phyloP scores from a whole-genome alignment of 2,329 filamentous ascomycete genomes.

The Fusarium sp. region DNA sequence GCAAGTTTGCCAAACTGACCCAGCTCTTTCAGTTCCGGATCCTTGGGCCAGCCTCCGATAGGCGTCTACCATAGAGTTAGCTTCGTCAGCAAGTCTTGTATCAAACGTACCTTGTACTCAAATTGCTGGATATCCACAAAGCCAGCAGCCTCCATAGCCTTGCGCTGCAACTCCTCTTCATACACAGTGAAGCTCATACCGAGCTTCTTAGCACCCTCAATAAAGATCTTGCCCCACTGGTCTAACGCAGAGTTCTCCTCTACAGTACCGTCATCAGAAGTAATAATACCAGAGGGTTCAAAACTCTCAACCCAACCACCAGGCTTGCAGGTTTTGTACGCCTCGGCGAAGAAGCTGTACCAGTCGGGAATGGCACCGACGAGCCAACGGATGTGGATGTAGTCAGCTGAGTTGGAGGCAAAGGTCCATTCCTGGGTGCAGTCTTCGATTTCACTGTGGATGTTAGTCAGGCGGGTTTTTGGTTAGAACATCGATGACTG shows the following conservation, averaged over 20 bases:
- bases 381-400: slow-evolving; percentile 20
- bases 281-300: slow-evolving; percentile 8
- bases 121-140: slow-evolving; percentile 15
- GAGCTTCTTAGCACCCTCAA: slow-evolving; percentile 16
- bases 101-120: slow-evolving; percentile 9
- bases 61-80: background rate
- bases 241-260: slow-evolving; percentile 15
- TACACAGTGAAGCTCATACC: background rate
- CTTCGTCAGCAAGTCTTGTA: fast-evolving
- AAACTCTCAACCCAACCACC: slow-evolving; percentile 17
- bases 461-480: fast-evolving
- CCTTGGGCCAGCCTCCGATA: slow-evolving; percentile 15
- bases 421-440: slow-evolving; percentile 27
- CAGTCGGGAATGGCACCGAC: slow-evolving; percentile 13
- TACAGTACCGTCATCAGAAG: slow-evolving; percentile 10
- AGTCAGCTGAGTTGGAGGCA: slow-evolving; percentile 11
- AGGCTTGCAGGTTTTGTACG: slow-evolving; percentile 16
- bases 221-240: slow-evolving; percentile 21
- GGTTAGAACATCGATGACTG: fast-evolving
- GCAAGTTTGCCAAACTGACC: slow-evolving; percentile 9
- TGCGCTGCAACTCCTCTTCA: slow-evolving; percentile 5
- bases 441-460: slow-evolving; percentile 9
- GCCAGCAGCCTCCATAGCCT: slow-evolving; percentile 19
- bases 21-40: slow-evolving; percentile 1
- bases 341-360: slow-evolving; percentile 10